Base-by-base conservation (phyloP, 495 filamentous ascomycete species). In the Letharia columbiana region DNA sequence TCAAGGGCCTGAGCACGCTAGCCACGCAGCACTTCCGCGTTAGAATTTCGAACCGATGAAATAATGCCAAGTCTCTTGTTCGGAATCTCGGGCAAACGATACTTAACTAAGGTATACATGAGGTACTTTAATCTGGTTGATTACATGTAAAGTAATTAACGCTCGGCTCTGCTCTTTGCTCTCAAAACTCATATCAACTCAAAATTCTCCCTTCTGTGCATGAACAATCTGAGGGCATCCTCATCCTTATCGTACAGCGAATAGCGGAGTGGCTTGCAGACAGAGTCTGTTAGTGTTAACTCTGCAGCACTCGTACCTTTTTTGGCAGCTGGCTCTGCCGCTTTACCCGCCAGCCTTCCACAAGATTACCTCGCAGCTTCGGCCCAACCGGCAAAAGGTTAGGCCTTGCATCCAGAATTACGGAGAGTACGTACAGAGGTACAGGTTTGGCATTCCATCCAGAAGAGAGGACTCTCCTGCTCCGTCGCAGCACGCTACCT, bases 331-430 rank as follows among this genome's bases (percentile, higher is more conserved):
- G 52, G 1, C 13, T 15, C 31, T 33, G 2, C 3, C 52, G 4
- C 13, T 56, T 35, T 35, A 0, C 35, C 13, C 31, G 4, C 8
- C 49, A 5, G 28, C 50, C 10, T 56, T 2, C 13, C 52, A 56
- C 28, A 7, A 52, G 28, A 33, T 57, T 57, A 37, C 54, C 54
- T 57, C n/a, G 54, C 54, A 57, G 54, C 33, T 33, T 57, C 33
- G 17, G 33, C 54, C 33, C 13, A 37, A 10, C 54, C 33, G 13
- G 28, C 6, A 31, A 20, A 0, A 17, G 52, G 54, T 37, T 57
- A 57, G 54, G 54, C 33, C 52, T 35, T 35, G 15, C 13, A 18
- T 56, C 31, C 52, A 15, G 52, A 56, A 56, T 28, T 28, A 28
- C 23, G 1, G 23, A 28, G 23, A 28, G 23, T 28, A 28, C 23